Evolutionary conservation across 306 rosid genomes (phyloP).

Genomic region (Mimosa bimucronata): DNA sequence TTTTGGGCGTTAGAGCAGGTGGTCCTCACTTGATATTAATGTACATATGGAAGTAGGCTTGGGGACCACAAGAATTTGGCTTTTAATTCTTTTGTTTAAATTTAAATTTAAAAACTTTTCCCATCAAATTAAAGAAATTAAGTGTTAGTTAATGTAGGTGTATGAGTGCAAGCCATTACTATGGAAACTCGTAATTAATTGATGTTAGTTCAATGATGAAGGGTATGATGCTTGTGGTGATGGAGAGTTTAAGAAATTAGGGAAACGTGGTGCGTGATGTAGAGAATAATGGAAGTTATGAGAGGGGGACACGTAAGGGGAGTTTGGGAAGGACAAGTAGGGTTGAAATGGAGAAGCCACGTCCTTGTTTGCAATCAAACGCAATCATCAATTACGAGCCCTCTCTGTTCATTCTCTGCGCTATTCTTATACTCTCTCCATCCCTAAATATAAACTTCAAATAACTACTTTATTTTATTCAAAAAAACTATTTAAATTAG

Average conservation of each 20-base stretch:
- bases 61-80: background rate
- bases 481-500: too few species aligned
- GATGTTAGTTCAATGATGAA: too few species aligned
- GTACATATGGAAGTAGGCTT: background rate
- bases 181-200: background rate
- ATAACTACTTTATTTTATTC: too few species aligned
- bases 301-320: background rate
- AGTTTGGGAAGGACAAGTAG: too few species aligned
- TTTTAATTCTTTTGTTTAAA: background rate
- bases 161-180: background rate
- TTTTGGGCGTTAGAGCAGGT: constrained; percentile 12
- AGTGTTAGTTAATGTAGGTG: background rate
- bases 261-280: too few species aligned
- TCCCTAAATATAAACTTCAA: too few species aligned
- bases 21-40: constrained; percentile 11
- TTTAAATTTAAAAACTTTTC: too few species aligned
- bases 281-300: too few species aligned
- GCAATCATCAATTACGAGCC: background rate
- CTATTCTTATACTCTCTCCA: background rate
- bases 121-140: too few species aligned
- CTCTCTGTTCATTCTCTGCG: background rate
- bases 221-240: too few species aligned
- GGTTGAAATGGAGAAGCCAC: background rate
- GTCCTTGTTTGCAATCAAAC: background rate
- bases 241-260: too few species aligned